Evolutionary conservation across 2,329 filamentous ascomycete species (phyloP), one percentile per base, ranked within the genome.

Genomic region (Phoma sp.): DNA sequence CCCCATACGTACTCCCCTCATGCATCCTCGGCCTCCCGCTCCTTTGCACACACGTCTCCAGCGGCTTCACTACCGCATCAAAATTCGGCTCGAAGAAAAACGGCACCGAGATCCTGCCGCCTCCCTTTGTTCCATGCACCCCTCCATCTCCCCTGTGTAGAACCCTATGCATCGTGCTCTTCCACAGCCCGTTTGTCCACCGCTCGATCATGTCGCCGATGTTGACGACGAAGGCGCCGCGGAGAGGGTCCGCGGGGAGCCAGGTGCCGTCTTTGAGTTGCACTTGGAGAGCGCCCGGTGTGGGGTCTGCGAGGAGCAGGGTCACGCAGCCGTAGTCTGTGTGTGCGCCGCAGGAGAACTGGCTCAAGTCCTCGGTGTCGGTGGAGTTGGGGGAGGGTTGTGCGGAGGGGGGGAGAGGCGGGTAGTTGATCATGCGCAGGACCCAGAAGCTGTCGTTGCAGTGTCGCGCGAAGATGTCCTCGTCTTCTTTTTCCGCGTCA

Each of bases 31-130:
- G 56, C 17, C 68, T 68, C 0, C 73, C 75, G 1, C 65, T 76
- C 49, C 51, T 51, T 44, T 66, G 40, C 22, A 80, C 69, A 68
- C 77, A 79, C 47, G 64, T 70, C 47, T 56, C 51, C 60, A 80
- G 58, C 40, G 77, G 77, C 61, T 55, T 68, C 7, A 79, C 74
- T 41, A 65, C 44, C 1, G 76, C 74, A 35, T 78, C 72, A 49
- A 77, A 80, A 55, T 77, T 68, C 48, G 78, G 78, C 61, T 81
- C 78, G 58, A 79, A 82, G 67, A 82, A 82, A 53, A 82, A 82
- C 6, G 80, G 80, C 3, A 31, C 29, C 3, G 29, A 31, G 10
- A 31, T 6, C 12, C 29, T 31, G 29, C 29, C 29, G 4, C 12
- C 72, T 43, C 80, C 67, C 41, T 75, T 78, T 6, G 62, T 19